Evolutionary conservation across 2,329 filamentous ascomycete species (phyloP).

Genomic region (Iodosphaeria phyllophila): DNA sequence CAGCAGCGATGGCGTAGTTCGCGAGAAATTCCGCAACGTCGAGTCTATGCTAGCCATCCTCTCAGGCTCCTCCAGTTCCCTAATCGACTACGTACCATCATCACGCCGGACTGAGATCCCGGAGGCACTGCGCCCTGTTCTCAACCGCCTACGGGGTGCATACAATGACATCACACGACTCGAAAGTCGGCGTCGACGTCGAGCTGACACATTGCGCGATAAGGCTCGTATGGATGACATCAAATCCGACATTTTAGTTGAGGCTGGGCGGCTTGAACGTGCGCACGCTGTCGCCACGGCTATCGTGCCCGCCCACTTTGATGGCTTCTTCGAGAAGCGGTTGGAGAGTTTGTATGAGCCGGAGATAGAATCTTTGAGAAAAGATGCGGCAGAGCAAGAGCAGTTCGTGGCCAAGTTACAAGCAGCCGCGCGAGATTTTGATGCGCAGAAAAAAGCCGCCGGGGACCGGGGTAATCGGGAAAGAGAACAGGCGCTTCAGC

Average conservation of each 20-base stretch:
- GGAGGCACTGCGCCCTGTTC: conserved; percentile 61
- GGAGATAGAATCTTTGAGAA: conserved; percentile 51
- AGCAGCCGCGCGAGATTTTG: conserved; percentile 63
- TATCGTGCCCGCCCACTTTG: conserved; percentile 79
- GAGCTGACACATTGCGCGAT: conserved; percentile 59
- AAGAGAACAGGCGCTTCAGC: conserved; percentile 72
- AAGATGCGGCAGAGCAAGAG: conserved; percentile 62
- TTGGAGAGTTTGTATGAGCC: conserved; percentile 59
- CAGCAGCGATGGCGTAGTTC: conserved; percentile 41
- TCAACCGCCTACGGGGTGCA: conserved; percentile 55
- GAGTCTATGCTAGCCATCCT: conserved; percentile 60
- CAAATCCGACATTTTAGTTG: conserved; percentile 62
- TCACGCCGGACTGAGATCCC: conserved; percentile 65
- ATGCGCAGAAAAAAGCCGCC: conserved; percentile 47
- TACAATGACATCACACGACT: conserved; percentile 75
- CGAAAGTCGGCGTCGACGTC: conserved; percentile 62
- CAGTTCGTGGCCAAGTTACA: conserved; percentile 49
- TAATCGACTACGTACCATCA: conserved; percentile 80
- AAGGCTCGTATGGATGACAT: conserved; percentile 81
- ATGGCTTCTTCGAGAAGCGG: conserved; percentile 71
- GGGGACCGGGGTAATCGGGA: conserved; percentile 46
- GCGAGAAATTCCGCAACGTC: conserved; percentile 59
- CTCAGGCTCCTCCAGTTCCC: conserved; percentile 57
- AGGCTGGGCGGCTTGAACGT: conserved; percentile 71
- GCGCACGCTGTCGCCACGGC: conserved; percentile 61